These are phyloP conservation scores for Colletotrichum zoysiae DNA, from an alignment of 2,329 filamentous ascomycete genomes.

Conservation along the genomic window DNA sequence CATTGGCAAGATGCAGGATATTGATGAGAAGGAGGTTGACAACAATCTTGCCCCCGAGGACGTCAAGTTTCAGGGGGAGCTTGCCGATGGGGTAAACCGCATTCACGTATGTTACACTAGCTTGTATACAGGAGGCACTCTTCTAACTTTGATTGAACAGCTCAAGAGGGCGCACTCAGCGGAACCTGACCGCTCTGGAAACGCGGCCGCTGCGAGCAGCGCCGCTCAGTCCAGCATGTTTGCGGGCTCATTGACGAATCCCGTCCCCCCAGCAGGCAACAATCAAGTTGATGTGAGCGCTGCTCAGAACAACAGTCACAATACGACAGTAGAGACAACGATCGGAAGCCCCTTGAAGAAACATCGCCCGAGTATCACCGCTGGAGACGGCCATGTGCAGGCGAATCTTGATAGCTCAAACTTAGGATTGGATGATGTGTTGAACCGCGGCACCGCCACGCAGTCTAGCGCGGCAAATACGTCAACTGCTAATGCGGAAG, in stretches of 20 bases:
- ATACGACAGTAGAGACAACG: slow-evolving; percentile 22
- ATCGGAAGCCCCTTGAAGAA: slow-evolving; percentile 43
- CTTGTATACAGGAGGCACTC: too few species aligned
- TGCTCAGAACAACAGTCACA: neutral
- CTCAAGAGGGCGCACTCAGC: slow-evolving; percentile 85
- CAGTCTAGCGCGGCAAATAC: neutral
- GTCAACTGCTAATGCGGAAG: slow-evolving; percentile 20
- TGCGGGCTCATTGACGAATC: neutral
- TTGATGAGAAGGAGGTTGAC: slow-evolving; percentile 72
- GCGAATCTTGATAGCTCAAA: neutral
- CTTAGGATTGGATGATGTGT: neutral
- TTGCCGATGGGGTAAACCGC: slow-evolving; percentile 84
- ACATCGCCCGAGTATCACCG: slow-evolving; percentile 37
- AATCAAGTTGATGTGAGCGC: slow-evolving; percentile 2
- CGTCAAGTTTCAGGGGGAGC: slow-evolving; percentile 77
- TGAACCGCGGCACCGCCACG: neutral
- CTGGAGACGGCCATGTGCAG: slow-evolving; percentile 13
- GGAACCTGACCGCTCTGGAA: slow-evolving; percentile 67
- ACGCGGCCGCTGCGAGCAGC: neutral
- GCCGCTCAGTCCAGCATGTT: neutral
- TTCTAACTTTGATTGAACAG: slow-evolving; percentile 56
- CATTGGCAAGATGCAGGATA: slow-evolving; percentile 74
- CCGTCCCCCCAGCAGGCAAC: slow-evolving; percentile 1
- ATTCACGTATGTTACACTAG: slow-evolving; percentile 73
- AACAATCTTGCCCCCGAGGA: slow-evolving; percentile 77